These are phyloP conservation scores for Apium graveolens DNA, from an alignment of 129 eudicot genomes.

Conservation along the genomic window DNA sequence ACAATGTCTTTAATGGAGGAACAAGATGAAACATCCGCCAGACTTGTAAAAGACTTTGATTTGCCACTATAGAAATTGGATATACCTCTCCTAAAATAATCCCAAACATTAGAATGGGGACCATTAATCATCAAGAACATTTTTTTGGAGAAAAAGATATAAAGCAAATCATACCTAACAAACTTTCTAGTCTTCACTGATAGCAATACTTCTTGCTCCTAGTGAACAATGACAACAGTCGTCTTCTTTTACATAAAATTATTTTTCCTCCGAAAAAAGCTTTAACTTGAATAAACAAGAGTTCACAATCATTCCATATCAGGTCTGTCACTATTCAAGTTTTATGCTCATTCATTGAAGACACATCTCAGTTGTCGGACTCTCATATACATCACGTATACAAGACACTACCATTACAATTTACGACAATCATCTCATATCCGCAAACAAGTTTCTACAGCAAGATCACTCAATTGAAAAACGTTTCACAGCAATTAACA, in stretches of 20 bases:
- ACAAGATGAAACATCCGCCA: conserved; percentile 46
- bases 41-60: conserved; percentile 77
- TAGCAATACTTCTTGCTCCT: conserved; percentile 25
- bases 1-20: conserved; percentile 63
- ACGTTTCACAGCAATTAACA: not conserved
- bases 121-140: not conserved
- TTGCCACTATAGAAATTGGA: conserved; percentile 68
- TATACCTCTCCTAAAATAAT: conserved; percentile 59
- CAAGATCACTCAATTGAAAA: too few relatives aligned
- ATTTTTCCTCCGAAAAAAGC: not conserved
- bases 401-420: not conserved
- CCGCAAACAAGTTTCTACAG: not conserved
- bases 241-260: not conserved
- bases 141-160: not conserved
- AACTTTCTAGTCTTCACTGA: not conserved
- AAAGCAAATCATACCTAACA: not conserved
- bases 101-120: not conserved
- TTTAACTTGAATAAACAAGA: not conserved
- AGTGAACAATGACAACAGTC: not conserved
- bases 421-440: not conserved
- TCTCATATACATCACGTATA: too few relatives aligned
- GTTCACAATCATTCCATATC: not conserved
- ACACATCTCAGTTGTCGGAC: too few relatives aligned
- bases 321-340: not conserved
- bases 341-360: too few relatives aligned